Base-by-base conservation (phyloP, 1,139 yeast species). In the Pichia sp. region DNA sequence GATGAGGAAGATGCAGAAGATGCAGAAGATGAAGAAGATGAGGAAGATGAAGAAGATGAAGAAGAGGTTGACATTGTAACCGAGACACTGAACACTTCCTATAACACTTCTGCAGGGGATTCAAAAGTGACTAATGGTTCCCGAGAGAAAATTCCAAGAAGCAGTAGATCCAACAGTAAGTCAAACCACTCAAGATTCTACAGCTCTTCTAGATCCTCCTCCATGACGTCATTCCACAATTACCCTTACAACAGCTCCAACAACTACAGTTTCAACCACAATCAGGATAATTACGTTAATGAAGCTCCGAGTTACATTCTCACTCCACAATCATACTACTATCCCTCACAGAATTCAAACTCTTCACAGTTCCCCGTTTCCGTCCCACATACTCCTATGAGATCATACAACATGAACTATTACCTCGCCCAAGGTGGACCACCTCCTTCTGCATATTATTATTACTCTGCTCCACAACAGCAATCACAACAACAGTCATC, bases 41-140 rank as follows among this genome's bases (percentile, higher is more conserved):
- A 23, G 2, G 46, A 41, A 21, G 49, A 34, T 22, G 43, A 37
- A 2, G 50, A 46, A 7, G 49, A 44, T 21, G 47, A 45, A 13
- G 48, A 39, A 31, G 56, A 52, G 8, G 21, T 47, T 42, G 55
- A 53, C 25, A 23, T 50, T 13, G 37, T 54, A n/a, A 48, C 52
- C 6, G 47, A 41, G 9, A 30, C 47, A 4, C 23, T 46, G 26
- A 13, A 28, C 30, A 28, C 44, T 6, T 28, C 44, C 8, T 9
- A 7, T 19, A 9, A 16, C 10, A 18, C 48, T 18, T 39, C 47
- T 13, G 6, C 3, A 12, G n/a, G 34, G 4, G 36, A 45, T 34
- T 21, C 21, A 12, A 44, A 40, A 10, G 6, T 10, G 3, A 34
- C 12, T 12, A 34, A 13, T 30, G 34, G 4, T 9, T 25, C 8